Percentiles rank a stretch among this genome's conserved stretches.
Evolutionary conservation across 192 early-diverging fungal genomes (phyloP).

Genomic region (Spinellus fusiger): DNA sequence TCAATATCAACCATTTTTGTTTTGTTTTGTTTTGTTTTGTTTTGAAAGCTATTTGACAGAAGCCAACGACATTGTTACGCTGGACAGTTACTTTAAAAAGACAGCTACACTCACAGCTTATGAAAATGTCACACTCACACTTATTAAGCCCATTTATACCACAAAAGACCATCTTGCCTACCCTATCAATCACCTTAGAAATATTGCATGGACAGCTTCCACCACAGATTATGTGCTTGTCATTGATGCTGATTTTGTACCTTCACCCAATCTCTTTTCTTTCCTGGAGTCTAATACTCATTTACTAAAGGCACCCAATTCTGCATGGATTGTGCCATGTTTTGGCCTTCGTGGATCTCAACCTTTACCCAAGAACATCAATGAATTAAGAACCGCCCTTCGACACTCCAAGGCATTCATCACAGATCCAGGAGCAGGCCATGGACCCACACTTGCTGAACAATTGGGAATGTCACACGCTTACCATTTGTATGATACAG

Average conservation of each 20-base stretch:
- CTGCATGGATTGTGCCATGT: slow-evolving; percentile 44
- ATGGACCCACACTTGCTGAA: slow-evolving; percentile 41
- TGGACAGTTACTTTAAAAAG: slow-evolving; percentile 33
- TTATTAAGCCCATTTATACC: slow-evolving; percentile 44
- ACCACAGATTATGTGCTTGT: slow-evolving; percentile 42
- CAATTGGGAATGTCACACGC: slow-evolving; percentile 26
- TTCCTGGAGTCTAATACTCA: neutral
- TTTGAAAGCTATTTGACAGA: slow-evolving; percentile 37
- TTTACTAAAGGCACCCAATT: slow-evolving; percentile 3
- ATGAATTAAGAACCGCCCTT: slow-evolving; percentile 36
- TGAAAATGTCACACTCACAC: slow-evolving; percentile 18
- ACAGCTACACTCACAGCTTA: slow-evolving; percentile 14
- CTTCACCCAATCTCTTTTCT: slow-evolving; percentile 26
- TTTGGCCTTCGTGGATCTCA: slow-evolving; percentile 30
- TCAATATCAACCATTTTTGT: neutral
- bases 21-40: neutral
- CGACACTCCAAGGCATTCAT: slow-evolving; percentile 36
- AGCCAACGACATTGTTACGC: slow-evolving; percentile 30
- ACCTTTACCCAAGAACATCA: slow-evolving; percentile 27
- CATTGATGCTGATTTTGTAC: slow-evolving; percentile 51
- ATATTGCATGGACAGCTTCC: slow-evolving; percentile 36
- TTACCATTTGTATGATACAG: slow-evolving; percentile 32
- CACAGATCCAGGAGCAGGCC: slow-evolving; percentile 46
- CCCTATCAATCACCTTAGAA: slow-evolving; percentile 48
- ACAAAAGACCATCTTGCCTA: slow-evolving; percentile 30